Percentiles rank a stretch among this genome's conserved stretches.
Evolutionary conservation across 257 asterid genomes (phyloP).

Genomic region (Lantana camara): DNA sequence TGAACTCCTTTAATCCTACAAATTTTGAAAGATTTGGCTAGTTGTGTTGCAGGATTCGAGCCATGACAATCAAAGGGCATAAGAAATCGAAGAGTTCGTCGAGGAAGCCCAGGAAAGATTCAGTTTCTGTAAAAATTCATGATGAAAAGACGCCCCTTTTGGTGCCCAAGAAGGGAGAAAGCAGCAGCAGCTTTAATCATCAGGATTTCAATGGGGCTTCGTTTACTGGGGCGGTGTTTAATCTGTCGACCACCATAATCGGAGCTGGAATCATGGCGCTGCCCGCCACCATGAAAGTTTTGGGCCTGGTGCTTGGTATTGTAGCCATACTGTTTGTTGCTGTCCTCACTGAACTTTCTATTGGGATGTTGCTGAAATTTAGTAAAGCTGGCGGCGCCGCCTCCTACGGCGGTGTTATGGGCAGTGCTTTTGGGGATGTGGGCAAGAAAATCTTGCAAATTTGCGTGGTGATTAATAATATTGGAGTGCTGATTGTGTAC

Average conservation of each 20-base stretch:
- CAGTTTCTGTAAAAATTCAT: constrained; percentile 22
- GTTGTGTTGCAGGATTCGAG: background rate
- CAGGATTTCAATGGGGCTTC: constrained; percentile 53
- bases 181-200: constrained; percentile 18
- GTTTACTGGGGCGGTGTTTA: constrained; percentile 56
- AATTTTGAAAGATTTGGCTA: constrained; percentile 5
- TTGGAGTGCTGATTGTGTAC: constrained; percentile 59
- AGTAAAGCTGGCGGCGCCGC: constrained; percentile 46
- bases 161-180: constrained; percentile 21
- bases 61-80: constrained; percentile 32
- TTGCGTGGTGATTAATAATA: constrained; percentile 54
- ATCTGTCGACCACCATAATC: constrained; percentile 60
- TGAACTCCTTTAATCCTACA: background rate
- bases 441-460: constrained; percentile 44
- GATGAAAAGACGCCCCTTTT: constrained; percentile 45
- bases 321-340: constrained; percentile 47
- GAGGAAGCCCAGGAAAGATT: constrained; percentile 29
- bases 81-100: constrained; percentile 20
- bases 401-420: constrained; percentile 60
- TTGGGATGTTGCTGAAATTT: constrained; percentile 39
- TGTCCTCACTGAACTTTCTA: constrained; percentile 50
- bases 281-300: constrained; percentile 69
- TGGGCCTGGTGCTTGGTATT: constrained; percentile 59
- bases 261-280: constrained; percentile 79
- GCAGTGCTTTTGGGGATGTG: constrained; percentile 46